Evolutionary conservation across 805 yeast species (phyloP).

Genomic region (Ascoidea tarda): DNA sequence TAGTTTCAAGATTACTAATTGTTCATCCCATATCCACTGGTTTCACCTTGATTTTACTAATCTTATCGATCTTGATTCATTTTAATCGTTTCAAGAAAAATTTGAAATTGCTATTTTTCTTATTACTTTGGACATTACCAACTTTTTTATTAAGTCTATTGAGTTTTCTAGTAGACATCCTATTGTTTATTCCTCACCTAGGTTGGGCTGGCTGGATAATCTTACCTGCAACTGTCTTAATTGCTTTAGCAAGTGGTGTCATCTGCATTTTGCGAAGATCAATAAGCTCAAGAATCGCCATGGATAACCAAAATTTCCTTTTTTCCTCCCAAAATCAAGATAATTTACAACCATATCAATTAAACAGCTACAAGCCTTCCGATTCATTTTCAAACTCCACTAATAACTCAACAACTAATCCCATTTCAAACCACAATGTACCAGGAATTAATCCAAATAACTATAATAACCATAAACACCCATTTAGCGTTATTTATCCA

Average conservation of each 20-base stretch:
- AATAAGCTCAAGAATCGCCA: constrained; percentile 6
- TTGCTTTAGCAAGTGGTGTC: constrained; percentile 49
- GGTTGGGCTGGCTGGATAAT: constrained; percentile 82
- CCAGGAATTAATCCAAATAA: background rate
- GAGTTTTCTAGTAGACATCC: constrained; percentile 69
- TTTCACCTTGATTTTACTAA: constrained; percentile 31
- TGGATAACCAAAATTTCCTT: constrained; percentile 3
- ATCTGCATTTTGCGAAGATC: constrained; percentile 58
- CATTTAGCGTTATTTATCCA: no score
- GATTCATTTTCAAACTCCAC: no score
- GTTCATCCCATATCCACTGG: constrained; percentile 57
- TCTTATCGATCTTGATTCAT: constrained; percentile 25
- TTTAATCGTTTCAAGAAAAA: constrained; percentile 19
- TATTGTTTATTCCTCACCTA: constrained; percentile 63
- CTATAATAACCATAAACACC: background rate
- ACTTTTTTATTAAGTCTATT: constrained; percentile 57
- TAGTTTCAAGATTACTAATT: constrained; percentile 44
- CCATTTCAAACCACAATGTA: background rate
- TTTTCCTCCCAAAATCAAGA: constrained; percentile 2
- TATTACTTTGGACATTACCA: constrained; percentile 48
- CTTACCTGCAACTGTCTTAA: constrained; percentile 49
- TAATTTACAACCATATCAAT: background rate
- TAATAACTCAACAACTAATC: no score
- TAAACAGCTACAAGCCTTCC: background rate
- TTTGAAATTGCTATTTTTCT: constrained; percentile 29